phyloP scores from a whole-genome alignment of 1,284 basidiomycete genomes.

The Heterobasidion annosum region DNA sequence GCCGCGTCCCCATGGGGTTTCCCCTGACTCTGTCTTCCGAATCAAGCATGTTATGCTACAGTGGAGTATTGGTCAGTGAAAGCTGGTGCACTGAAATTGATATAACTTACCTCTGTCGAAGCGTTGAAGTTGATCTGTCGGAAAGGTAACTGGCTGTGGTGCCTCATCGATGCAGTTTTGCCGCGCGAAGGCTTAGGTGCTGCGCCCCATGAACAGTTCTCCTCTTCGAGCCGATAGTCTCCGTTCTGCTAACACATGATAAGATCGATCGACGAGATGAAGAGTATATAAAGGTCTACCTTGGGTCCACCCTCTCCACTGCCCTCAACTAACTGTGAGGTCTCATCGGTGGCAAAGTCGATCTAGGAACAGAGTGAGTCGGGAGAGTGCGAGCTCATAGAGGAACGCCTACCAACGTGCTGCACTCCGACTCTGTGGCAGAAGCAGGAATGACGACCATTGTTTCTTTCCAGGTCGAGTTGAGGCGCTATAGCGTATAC shows the following conservation, averaged over 20 bases:
- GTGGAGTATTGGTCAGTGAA: too few relatives aligned
- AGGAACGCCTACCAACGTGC: background rate
- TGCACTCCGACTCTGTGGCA: background rate
- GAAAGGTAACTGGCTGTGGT: background rate
- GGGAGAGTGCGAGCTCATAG: background rate
- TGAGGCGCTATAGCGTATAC: background rate
- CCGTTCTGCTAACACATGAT: background rate
- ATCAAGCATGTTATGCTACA: conserved; percentile 22
- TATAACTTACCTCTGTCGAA: background rate
- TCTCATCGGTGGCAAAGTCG: background rate
- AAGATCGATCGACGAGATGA: background rate
- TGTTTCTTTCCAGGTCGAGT: background rate
- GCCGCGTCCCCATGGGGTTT: background rate
- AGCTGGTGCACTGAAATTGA: background rate
- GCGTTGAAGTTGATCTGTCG: background rate
- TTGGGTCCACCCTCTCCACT: conserved; percentile 4
- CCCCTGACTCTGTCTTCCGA: conserved; percentile 24
- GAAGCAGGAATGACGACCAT: too few relatives aligned
- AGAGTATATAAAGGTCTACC: conserved; percentile 1
- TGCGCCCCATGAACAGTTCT: conserved; percentile 15
- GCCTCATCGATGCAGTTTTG: background rate
- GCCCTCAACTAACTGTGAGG: background rate
- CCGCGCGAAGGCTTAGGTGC: conserved; percentile 1
- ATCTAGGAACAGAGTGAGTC: background rate
- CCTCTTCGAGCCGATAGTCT: conserved; percentile 13